phyloP scores from a whole-genome alignment of 2,329 filamentous ascomycete species.

The Eutypa lata region DNA sequence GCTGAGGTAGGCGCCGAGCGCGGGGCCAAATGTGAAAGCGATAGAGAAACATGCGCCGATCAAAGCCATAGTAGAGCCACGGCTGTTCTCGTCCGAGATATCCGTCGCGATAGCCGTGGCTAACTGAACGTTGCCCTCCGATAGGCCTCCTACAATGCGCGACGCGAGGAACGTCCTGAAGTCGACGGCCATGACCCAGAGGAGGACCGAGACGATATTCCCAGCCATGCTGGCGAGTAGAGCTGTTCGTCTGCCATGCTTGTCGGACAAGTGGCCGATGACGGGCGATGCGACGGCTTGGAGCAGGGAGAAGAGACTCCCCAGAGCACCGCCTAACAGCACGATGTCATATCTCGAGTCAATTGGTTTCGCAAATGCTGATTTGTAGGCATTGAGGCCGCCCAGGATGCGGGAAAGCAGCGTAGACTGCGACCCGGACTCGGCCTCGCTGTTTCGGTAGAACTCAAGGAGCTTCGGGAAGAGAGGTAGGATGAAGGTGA shows the following conservation, averaged over 20 bases:
- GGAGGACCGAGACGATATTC: slow-evolving; percentile 86
- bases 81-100: slow-evolving; percentile 80
- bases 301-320: slow-evolving; percentile 85
- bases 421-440: slow-evolving; percentile 38
- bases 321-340: slow-evolving; percentile 86
- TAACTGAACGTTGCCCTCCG: slow-evolving; percentile 94
- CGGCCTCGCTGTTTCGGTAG: slow-evolving; percentile 80
- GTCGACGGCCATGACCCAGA: slow-evolving; percentile 91
- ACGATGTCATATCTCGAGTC: slow-evolving; percentile 97
- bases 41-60: slow-evolving; percentile 96
- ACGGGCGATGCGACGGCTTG: slow-evolving; percentile 90
- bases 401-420: slow-evolving; percentile 75
- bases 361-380: slow-evolving; percentile 86
- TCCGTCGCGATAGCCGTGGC: slow-evolving; percentile 96
- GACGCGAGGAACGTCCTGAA: slow-evolving; percentile 96
- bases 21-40: slow-evolving; percentile 94
- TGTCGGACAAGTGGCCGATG: slow-evolving; percentile 85
- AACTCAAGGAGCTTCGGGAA: slow-evolving; percentile 95
- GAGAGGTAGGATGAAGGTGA: slow-evolving; percentile 95
- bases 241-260: slow-evolving; percentile 80
- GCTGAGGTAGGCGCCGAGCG: slow-evolving; percentile 82
- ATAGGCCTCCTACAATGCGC: slow-evolving; percentile 85
- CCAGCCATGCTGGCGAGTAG: slow-evolving; percentile 89
- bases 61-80: slow-evolving; percentile 91
- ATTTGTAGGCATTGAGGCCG: slow-evolving; percentile 92